Conservation (phyloP, 164 flowering plant genomes). For the Piper longum region DNA sequence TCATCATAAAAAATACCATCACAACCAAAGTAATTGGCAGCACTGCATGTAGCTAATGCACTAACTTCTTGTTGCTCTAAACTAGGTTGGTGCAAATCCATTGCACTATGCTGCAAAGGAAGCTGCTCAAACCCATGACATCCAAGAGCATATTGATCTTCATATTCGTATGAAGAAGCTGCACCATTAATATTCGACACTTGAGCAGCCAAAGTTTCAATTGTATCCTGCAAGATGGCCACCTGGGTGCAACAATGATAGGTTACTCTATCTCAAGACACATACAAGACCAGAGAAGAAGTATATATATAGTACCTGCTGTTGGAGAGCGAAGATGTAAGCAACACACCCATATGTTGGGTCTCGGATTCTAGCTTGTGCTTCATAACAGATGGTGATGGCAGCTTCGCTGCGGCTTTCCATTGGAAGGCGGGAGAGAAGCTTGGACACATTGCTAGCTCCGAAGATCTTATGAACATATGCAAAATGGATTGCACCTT, state of each 20-base stretch:
- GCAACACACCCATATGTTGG: slow-evolving; percentile 68
- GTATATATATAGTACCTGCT: slow-evolving; percentile 31
- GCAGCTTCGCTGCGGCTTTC: slow-evolving; percentile 56
- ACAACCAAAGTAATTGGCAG: not conserved
- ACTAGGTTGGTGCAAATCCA: not conserved
- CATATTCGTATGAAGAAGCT: slow-evolving; percentile 3
- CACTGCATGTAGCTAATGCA: no score
- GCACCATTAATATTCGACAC: slow-evolving; percentile 12
- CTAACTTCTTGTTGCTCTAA: not conserved
- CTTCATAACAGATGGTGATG: slow-evolving; percentile 52
- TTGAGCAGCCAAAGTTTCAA: slow-evolving; percentile 33
- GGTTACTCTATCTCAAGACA: no score
- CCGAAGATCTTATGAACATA: slow-evolving; percentile 79
- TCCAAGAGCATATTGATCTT: no score
- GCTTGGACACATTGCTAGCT: slow-evolving; percentile 72
- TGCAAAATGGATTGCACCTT: slow-evolving; percentile 52
- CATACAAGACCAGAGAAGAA: not conserved
- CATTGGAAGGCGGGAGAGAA: slow-evolving; percentile 42
- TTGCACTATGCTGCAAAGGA: not conserved
- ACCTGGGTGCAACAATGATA: slow-evolving; percentile 24
- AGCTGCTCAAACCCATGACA: not conserved
- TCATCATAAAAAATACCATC: slow-evolving; percentile 2
- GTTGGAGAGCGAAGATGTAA: slow-evolving; percentile 56
- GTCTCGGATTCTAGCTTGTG: slow-evolving; percentile 48
- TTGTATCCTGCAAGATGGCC: slow-evolving; percentile 45